Evolutionary conservation across 2,329 filamentous ascomycete genomes (phyloP), one percentile per base, ranked within the genome.

Genomic region (Tolypocladium album): DNA sequence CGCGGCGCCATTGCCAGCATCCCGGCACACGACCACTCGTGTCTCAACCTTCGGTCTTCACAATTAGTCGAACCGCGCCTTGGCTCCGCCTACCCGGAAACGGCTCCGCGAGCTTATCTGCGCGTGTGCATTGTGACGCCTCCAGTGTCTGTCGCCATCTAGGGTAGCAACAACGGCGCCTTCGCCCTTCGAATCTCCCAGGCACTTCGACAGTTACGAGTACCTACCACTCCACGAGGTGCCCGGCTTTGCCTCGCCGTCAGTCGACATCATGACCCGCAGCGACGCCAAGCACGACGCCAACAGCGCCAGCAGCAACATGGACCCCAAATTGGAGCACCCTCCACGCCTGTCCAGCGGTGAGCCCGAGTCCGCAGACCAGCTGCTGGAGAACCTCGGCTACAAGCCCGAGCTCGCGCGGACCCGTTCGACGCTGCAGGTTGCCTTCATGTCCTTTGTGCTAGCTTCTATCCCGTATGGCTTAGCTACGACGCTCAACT

Each of bases 371-470:
- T 77, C 80, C 60, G 85, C 85, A 66, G 84, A 88, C 70, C 78
- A 86, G 70, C 69, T 87, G 59, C 79, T 88, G 66, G 81, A 82
- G 65, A 81, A 80, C 61, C 78, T 88, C 67, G 86, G 86, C 62
- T 88, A 89, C 77, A 84, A 82, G 71, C 78, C 85, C 59, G 85
- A 89, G 72, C 73, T 89, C 61, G 72, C 78, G 56, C 83, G 86
- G 61, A 87, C 81, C 67, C 81, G 86, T 59, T 88, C 86, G 53
- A 88, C 86, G 2, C 77, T 84, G 64, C 85, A 88, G 72, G 86
- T 88, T 58, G 85, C 85, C 66, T 88, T 88, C 79, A 89, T 88
- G 86, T 88, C 85, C 62, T 90, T 90, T 68, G 87, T 90, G 65
- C 81, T 90, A 59, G 87, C 88, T 56, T 87, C 87, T 3, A 88